Base-by-base conservation (phyloP, 192 early-diverging fungal genomes). In the Rhizoclosmatium globosum region DNA sequence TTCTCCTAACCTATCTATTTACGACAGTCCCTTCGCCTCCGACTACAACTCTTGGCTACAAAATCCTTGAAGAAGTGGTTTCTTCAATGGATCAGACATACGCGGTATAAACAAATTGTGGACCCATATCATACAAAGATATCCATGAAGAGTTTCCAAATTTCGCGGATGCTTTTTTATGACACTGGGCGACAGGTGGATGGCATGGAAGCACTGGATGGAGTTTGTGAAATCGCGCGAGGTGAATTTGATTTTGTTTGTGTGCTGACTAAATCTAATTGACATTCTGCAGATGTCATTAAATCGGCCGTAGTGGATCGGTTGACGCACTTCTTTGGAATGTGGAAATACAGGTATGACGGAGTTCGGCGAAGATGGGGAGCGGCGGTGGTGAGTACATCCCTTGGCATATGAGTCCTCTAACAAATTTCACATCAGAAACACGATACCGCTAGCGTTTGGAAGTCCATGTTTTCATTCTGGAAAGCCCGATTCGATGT, bases 231-330 rank as follows among this genome's bases (percentile, higher is more conserved):
- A 11, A 64, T 64, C 21, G 62, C 21, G 21, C 6, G 23, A 64
- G 62, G 62, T 64, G 62, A 13, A 13, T 13, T 53, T 64, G 62
- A 64, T 23, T 23, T 42, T 64, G 6, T 64, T 64, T 64, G 7
- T 23, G 6, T 64, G 6, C 11, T 6, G 11, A 41, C 41, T 17
- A 64, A 6, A 17, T 23, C 62, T 17, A 23, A 64, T 15, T 15
- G 15, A 57, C 15, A 15, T 17, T 21, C 21, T 17, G n/a, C 56
- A 64, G 62, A 64, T 64, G 41, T 64, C 23, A 64, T 64, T 64
- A 23, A 64, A 64, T 17, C 62, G 21, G 7, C 62, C 9, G 62
- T 64, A 17, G 23, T 39, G 41, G 41, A 64, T 64, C 62, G 62
- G 11, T 42, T 64, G 21, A 17, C 41, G 23, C 6, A 21, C 21